These are phyloP conservation scores for Skeletonema grethae DNA, from an alignment of 108 stramenopile genomes.

Conservation along the genomic window DNA sequence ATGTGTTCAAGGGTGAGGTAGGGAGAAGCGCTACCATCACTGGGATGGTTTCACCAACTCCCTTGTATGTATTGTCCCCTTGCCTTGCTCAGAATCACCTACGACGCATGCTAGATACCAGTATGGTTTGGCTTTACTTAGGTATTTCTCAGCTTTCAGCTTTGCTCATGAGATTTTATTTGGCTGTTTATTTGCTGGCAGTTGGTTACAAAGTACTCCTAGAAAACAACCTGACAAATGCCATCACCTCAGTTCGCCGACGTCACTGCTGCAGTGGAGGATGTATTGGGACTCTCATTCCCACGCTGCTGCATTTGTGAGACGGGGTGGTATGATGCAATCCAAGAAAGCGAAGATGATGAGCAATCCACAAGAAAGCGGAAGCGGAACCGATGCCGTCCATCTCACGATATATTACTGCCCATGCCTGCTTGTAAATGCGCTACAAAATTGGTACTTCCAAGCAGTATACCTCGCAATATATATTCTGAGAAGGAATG, in stretches of 20 bases:
- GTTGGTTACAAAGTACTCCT: too few species aligned
- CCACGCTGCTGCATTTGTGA: constrained; percentile 30
- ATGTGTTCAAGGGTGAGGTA: too few species aligned
- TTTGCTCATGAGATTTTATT: too few species aligned
- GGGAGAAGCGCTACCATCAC: too few species aligned
- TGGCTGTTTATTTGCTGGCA: too few species aligned
- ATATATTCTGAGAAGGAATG: neutral
- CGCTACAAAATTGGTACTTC: constrained; percentile 25
- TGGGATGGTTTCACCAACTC: too few species aligned
- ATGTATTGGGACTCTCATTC: constrained; percentile 13
- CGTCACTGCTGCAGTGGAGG: constrained; percentile 6
- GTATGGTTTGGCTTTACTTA: too few species aligned
- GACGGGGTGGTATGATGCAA: constrained; percentile 18
- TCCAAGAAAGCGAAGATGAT: neutral
- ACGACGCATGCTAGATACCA: too few species aligned
- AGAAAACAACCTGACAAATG: neutral
- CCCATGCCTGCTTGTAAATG: constrained; percentile 47
- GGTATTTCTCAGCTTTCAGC: too few species aligned
- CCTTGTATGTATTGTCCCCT: too few species aligned
- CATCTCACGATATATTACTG: constrained; percentile 27
- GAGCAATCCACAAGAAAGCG: neutral
- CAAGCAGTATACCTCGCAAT: constrained; percentile 2
- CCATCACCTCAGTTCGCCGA: neutral
- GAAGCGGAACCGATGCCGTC: constrained; percentile 11
- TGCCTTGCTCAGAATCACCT: too few species aligned